Conservation (phyloP, 495 filamentous ascomycete species). For the Neurospora sp. region DNA sequence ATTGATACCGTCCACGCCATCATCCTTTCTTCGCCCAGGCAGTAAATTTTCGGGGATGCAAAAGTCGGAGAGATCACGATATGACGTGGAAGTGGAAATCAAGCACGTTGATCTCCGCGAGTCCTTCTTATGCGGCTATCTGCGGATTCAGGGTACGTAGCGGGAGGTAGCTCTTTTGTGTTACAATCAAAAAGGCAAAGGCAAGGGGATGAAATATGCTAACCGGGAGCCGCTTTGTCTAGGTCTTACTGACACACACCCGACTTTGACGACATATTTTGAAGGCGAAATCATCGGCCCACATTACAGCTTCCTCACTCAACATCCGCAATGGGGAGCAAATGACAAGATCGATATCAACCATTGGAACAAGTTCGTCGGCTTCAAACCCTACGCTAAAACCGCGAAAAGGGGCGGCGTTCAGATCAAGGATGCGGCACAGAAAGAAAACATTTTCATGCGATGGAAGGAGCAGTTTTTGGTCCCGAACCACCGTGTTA, state of each 20-base stretch:
- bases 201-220: neutral
- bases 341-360: constrained; percentile 85
- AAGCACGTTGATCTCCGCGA: constrained; percentile 93
- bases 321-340: constrained; percentile 83
- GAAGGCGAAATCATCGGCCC: constrained; percentile 96
- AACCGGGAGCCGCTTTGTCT: constrained; percentile 1
- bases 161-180: neutral
- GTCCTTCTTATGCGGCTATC: constrained; percentile 90
- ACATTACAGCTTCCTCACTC: constrained; percentile 87
- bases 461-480: constrained; percentile 99
- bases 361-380: constrained; percentile 85
- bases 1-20: constrained; percentile 53
- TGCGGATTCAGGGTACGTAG: constrained; percentile 83
- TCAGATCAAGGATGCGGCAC: constrained; percentile 56
- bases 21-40: constrained; percentile 77
- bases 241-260: constrained; percentile 94
- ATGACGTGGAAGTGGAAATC: constrained; percentile 93
- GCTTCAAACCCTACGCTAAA: constrained; percentile 72
- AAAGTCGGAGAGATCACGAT: constrained; percentile 78
- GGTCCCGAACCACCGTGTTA: constrained; percentile 87
- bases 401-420: constrained; percentile 51
- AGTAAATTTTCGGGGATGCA: constrained; percentile 87
- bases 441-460: constrained; percentile 95
- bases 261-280: constrained; percentile 94
- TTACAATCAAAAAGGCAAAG: neutral